Evolutionary conservation across 1,284 basidiomycete species (phyloP).

Genomic region (Cryptococcus maquisensis): DNA sequence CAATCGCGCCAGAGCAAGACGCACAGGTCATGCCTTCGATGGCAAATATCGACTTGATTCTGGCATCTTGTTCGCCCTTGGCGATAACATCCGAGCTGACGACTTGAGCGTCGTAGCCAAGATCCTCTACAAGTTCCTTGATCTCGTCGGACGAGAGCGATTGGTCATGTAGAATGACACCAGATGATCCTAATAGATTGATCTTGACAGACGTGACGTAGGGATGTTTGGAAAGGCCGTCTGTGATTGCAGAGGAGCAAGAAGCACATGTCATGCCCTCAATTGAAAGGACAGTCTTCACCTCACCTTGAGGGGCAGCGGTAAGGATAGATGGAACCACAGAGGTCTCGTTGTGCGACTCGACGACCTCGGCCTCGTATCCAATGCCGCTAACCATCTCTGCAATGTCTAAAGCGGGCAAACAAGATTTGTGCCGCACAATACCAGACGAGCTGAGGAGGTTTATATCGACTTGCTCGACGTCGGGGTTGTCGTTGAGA

Average conservation of each 20-base stretch:
- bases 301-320: too few species aligned
- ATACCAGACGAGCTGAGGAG: slow-evolving; percentile 24
- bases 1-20: slow-evolving; percentile 38
- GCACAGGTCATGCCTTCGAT: slow-evolving; percentile 43
- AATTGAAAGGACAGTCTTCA: slow-evolving; percentile 22
- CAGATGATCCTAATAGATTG: slow-evolving; percentile 28
- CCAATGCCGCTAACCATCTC: slow-evolving; percentile 44
- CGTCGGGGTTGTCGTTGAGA: slow-evolving; percentile 14
- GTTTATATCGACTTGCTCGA: slow-evolving; percentile 25
- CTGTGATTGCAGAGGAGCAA: slow-evolving; percentile 37
- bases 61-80: not conserved
- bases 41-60: slow-evolving; percentile 12
- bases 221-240: slow-evolving; percentile 19
- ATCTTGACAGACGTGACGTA: slow-evolving; percentile 18
- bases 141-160: slow-evolving; percentile 9
- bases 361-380: slow-evolving; percentile 28
- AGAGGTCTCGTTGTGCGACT: slow-evolving; percentile 1
- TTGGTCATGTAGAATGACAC: slow-evolving; percentile 17
- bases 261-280: slow-evolving; percentile 43
- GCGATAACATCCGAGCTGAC: not conserved
- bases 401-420: slow-evolving; percentile 9
- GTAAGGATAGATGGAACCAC: not conserved
- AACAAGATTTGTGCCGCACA: slow-evolving; percentile 14
- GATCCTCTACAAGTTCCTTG: slow-evolving; percentile 38
- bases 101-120: slow-evolving; percentile 37